Evolutionary conservation across 2,329 filamentous ascomycete species (phyloP).

Genomic region (Emydomyces testavorans): DNA sequence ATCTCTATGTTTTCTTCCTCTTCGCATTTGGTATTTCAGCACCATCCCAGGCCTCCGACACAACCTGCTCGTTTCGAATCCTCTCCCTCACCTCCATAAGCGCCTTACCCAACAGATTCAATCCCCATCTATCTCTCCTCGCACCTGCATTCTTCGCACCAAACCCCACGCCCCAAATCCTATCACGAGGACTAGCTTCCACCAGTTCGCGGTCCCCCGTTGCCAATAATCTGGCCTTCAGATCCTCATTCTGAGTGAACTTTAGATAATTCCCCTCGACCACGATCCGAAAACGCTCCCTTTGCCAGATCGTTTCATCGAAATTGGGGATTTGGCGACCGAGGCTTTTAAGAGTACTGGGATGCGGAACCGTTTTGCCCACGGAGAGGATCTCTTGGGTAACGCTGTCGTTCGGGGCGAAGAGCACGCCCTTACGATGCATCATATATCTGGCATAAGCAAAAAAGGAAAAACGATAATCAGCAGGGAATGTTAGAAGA

Average conservation of each 20-base stretch:
- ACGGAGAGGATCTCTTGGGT: constrained; percentile 21
- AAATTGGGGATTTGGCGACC: constrained; percentile 27
- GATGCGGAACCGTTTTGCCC: constrained; percentile 20
- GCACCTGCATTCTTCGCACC: constrained; percentile 23
- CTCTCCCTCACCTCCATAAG: constrained; percentile 26
- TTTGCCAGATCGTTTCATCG: constrained; percentile 23
- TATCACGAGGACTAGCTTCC: constrained; percentile 28
- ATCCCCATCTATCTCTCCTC: constrained; percentile 23
- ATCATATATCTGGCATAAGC: constrained; percentile 22
- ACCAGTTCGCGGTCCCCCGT: constrained; percentile 25
- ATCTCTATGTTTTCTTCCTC: constrained; percentile 3
- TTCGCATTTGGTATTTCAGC: not conserved
- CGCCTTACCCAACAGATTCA: constrained; percentile 26
- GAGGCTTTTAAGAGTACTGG: constrained; percentile 18
- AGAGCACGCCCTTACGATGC: constrained; percentile 28
- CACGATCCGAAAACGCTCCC: constrained; percentile 22
- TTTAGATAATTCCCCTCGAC: constrained; percentile 26
- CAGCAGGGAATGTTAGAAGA: not conserved
- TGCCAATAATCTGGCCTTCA: constrained; percentile 21
- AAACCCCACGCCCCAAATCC: constrained; percentile 29
- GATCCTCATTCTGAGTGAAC: constrained; percentile 24
- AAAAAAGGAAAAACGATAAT: not conserved
- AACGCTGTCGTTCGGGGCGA: constrained; percentile 21
- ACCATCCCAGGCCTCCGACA: not conserved
- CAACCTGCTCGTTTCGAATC: constrained; percentile 17